These are phyloP conservation scores for Phytopythium litorale DNA, from an alignment of 352 stramenopile species.

Conservation along the genomic window DNA sequence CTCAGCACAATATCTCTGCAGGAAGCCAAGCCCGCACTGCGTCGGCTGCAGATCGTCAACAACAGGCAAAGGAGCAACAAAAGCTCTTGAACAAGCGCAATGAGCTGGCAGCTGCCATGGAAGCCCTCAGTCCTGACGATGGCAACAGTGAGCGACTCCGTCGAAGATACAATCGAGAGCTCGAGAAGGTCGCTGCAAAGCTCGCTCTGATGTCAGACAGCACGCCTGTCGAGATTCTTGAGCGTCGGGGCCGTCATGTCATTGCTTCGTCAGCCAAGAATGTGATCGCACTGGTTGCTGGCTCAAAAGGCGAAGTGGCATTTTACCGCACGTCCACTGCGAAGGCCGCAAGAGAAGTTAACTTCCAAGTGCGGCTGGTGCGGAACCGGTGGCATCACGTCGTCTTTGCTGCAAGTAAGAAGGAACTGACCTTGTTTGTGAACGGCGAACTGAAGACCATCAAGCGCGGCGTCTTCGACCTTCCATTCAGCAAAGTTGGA, in stretches of 20 bases:
- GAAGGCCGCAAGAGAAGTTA: slow-evolving; percentile 35
- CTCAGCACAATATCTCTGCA: slow-evolving; percentile 15
- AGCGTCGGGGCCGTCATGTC: slow-evolving; percentile 50
- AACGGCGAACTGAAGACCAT: slow-evolving; percentile 36
- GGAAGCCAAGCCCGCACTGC: slow-evolving; percentile 7
- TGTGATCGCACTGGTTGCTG: slow-evolving; percentile 43
- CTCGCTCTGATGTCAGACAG: slow-evolving; percentile 44
- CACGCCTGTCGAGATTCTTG: slow-evolving; percentile 43
- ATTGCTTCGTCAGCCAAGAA: slow-evolving; percentile 52
- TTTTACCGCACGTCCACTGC: slow-evolving; percentile 29
- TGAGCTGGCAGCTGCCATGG: slow-evolving; percentile 29
- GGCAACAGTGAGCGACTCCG: slow-evolving; percentile 29
- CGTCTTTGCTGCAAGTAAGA: slow-evolving; percentile 39
- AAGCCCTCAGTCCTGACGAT: slow-evolving; percentile 15
- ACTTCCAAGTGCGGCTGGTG: slow-evolving; percentile 36
- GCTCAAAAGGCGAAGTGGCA: slow-evolving; percentile 24
- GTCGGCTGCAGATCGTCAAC: slow-evolving; percentile 22
- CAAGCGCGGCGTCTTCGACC: slow-evolving; percentile 47
- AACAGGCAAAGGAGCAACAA: slow-evolving; percentile 43
- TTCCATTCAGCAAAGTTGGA: slow-evolving; percentile 52
- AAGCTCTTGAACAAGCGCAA: slow-evolving; percentile 57
- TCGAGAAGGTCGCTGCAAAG: slow-evolving; percentile 57
- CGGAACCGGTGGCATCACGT: slow-evolving; percentile 62
- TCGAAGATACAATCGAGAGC: slow-evolving; percentile 49
- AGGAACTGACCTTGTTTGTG: slow-evolving; percentile 48